Percentiles rank a stretch among this genome's conserved stretches.
Conservation (phyloP, 2,329 filamentous ascomycete species). For the Tolypocladium tropicale region DNA sequence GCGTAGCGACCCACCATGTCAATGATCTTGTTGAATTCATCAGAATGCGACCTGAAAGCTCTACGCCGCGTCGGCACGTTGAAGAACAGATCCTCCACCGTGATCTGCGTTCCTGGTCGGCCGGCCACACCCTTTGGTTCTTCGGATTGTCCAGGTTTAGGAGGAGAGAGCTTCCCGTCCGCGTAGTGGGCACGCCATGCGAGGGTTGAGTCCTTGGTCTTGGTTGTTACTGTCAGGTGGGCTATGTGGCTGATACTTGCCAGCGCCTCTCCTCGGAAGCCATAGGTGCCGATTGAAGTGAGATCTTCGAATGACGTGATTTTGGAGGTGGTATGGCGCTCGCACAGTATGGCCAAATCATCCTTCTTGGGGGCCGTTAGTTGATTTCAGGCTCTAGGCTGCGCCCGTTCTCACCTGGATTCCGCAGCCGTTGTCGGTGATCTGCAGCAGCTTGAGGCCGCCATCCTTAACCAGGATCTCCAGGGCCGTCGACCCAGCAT, state of each 20-base stretch:
- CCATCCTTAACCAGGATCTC: conserved; percentile 93
- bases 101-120: conserved; percentile 84
- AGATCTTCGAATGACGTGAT: conserved; percentile 89
- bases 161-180: conserved; percentile 67
- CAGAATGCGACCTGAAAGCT: conserved; percentile 82
- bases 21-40: conserved; percentile 96
- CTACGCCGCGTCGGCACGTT: conserved; percentile 81
- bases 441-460: conserved; percentile 87
- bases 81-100: conserved; percentile 94
- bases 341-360: conserved; percentile 83
- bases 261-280: conserved; percentile 92
- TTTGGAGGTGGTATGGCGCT: conserved; percentile 95
- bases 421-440: conserved; percentile 93
- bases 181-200: conserved; percentile 88
- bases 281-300: conserved; percentile 82
- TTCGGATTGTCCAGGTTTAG: conserved; percentile 77
- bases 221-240: conserved; percentile 89
- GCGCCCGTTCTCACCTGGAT: conserved; percentile 58
- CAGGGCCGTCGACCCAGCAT: conserved; percentile 86
- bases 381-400: neutral
- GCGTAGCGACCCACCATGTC: conserved; percentile 91
- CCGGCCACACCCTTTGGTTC: conserved; percentile 86
- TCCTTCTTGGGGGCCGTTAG: conserved; percentile 53
- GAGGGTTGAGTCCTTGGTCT: conserved; percentile 75
- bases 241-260: conserved; percentile 98